A percentile compares a stretch with the other conserved stretches of the same genome.
These are phyloP conservation scores for Apodospora peruviana DNA, from an alignment of 495 filamentous ascomycete species.

Conservation along the genomic window DNA sequence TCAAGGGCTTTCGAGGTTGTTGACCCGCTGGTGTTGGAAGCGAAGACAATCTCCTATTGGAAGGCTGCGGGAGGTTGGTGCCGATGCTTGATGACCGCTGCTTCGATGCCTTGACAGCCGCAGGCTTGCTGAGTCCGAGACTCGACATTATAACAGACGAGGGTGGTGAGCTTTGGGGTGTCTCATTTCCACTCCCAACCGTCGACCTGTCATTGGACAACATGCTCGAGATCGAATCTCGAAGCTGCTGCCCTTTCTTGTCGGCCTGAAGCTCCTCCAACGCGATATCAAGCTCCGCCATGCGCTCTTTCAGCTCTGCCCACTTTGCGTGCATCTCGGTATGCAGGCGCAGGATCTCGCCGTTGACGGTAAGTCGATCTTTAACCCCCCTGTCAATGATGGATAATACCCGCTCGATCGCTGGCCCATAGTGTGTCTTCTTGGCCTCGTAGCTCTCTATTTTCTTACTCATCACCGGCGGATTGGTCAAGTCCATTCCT, in stretches of 20 bases:
- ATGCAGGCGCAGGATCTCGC: conserved; percentile 81
- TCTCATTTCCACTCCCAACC: conserved; percentile 65
- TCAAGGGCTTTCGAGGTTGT: conserved; percentile 19
- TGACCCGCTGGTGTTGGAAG: conserved; percentile 21
- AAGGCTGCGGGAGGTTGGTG: conserved; percentile 38
- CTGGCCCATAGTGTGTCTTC: conserved; percentile 89
- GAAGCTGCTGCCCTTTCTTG: conserved; percentile 64
- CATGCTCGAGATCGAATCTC: conserved; percentile 91
- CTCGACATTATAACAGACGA: conserved; percentile 74
- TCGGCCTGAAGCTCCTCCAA: conserved; percentile 68
- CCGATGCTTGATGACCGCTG: conserved; percentile 33
- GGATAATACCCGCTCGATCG: conserved; percentile 80
- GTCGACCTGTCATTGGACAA: conserved; percentile 80
- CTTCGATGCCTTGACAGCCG: conserved; percentile 33
- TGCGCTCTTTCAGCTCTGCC: conserved; percentile 67
- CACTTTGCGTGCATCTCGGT: conserved; percentile 75
- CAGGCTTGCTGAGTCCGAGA: conserved; percentile 42
- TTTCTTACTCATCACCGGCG: conserved; percentile 62
- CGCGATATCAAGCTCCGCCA: conserved; percentile 65
- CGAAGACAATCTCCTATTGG: conserved; percentile 27
- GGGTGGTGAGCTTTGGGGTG: conserved; percentile 83
- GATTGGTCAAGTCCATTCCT: conserved; percentile 64
- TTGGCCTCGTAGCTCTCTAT: conserved; percentile 94
- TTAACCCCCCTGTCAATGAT: conserved; percentile 92
- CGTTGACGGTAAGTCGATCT: conserved; percentile 88